phyloP scores from a whole-genome alignment of 176 grass and related monocot species.

The Juncus effusus region DNA sequence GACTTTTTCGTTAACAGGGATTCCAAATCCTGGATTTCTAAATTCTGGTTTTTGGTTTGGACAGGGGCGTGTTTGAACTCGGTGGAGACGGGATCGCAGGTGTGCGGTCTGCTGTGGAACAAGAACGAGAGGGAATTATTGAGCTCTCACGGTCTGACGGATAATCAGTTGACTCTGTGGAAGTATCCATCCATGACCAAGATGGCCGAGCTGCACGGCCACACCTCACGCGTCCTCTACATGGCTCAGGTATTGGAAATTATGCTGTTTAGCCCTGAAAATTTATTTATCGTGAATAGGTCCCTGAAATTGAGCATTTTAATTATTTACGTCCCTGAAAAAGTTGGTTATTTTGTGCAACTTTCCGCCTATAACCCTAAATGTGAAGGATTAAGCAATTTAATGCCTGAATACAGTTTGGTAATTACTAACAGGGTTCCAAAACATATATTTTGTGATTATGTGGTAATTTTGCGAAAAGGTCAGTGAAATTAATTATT shows the following conservation, averaged over 20 bases:
- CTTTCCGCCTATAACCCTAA: too few relatives aligned
- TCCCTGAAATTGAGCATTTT: too few relatives aligned
- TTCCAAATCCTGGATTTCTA: too few relatives aligned
- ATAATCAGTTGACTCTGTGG: slow-evolving; percentile 42
- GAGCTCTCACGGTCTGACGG: slow-evolving; percentile 36
- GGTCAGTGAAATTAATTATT: not conserved
- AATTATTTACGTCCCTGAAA: too few relatives aligned
- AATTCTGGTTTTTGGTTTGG: too few relatives aligned
- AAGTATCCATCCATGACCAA: slow-evolving; percentile 48
- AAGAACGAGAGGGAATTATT: slow-evolving; percentile 41
- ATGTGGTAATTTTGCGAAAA: slow-evolving; percentile 2
- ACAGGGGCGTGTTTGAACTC: slow-evolving; percentile 35
- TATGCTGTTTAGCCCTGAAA: too few relatives aligned
- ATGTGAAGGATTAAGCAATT: too few relatives aligned
- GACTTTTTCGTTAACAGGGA: too few relatives aligned
- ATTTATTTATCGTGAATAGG: too few relatives aligned
- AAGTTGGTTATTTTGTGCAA: too few relatives aligned
- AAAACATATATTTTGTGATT: not conserved
- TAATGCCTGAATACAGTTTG: too few relatives aligned
- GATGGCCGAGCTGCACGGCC: slow-evolving; percentile 39
- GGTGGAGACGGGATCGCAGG: slow-evolving; percentile 47
- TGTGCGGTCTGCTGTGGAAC: slow-evolving; percentile 43
- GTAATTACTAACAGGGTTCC: too few relatives aligned
- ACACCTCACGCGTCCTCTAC: slow-evolving; percentile 42
- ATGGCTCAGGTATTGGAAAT: slow-evolving; percentile 40